Percentiles rank a stretch among this genome's conserved stretches.
These are phyloP conservation scores for Emericellopsis atlantica DNA, from an alignment of 2,329 filamentous ascomycete genomes.

Conservation along the genomic window DNA sequence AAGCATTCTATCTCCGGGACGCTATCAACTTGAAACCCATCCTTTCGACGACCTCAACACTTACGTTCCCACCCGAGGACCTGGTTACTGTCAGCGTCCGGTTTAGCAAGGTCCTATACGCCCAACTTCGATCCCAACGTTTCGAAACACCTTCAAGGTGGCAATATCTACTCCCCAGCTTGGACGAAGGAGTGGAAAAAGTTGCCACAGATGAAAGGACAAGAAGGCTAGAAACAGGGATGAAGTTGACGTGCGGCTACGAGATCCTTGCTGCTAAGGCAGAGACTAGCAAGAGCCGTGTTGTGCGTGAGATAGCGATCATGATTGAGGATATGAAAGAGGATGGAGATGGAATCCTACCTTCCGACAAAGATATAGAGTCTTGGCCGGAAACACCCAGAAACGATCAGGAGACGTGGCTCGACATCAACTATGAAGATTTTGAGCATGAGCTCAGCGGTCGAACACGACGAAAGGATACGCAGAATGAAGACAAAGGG, in stretches of 20 bases:
- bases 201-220: conserved; percentile 6
- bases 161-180: conserved; percentile 19
- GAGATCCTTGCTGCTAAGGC: conserved; percentile 70
- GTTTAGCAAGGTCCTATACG: conserved; percentile 83
- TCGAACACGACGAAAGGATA: conserved; percentile 14
- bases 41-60: conserved; percentile 34
- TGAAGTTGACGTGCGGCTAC: conserved; percentile 84
- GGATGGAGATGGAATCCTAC: conserved; percentile 55
- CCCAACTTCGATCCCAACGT: conserved; percentile 77
- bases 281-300: conserved; percentile 53
- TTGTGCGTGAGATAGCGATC: conserved; percentile 63
- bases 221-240: conserved; percentile 53
- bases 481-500: conserved; percentile 21
- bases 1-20: conserved; percentile 87
- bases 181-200: conserved; percentile 3
- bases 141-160: conserved; percentile 53
- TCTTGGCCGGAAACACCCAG: conserved; percentile 47
- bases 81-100: conserved; percentile 66
- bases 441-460: conserved; percentile 69
- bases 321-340: conserved; percentile 63
- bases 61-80: conserved; percentile 64
- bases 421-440: conserved; percentile 83
- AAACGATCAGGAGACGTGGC: conserved; percentile 82
- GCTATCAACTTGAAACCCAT: conserved; percentile 62
- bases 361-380: conserved; percentile 59